Conservation (phyloP, 495 filamentous ascomycete species). For the Astrothelium macrocarpum region DNA sequence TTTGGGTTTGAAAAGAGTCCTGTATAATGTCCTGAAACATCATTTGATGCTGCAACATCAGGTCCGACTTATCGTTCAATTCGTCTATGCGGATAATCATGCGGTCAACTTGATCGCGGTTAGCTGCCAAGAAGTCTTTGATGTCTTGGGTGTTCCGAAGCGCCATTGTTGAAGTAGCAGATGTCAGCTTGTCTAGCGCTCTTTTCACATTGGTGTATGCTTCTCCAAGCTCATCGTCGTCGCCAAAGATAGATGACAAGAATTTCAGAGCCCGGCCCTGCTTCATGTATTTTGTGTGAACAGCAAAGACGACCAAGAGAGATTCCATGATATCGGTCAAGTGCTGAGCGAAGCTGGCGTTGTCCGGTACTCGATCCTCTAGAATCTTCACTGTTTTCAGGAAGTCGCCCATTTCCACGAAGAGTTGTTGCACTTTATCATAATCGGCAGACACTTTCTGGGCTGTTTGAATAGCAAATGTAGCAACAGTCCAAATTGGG, state of each 20-base stretch:
- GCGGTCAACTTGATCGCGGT: neutral
- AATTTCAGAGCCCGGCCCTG: neutral
- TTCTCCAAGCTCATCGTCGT: neutral
- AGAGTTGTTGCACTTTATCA: neutral
- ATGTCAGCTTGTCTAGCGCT: neutral
- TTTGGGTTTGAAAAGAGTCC: constrained; percentile 1
- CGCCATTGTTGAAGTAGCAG: constrained; percentile 3
- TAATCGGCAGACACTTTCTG: constrained; percentile 5
- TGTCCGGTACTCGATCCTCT: neutral
- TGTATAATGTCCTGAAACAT: neutral
- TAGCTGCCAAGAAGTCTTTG: constrained; percentile 1
- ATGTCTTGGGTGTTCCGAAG: constrained; percentile 3
- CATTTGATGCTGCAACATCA: neutral
- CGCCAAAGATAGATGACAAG: constrained; percentile 3
- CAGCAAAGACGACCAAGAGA: constrained; percentile 1
- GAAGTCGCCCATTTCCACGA: constrained; percentile 3
- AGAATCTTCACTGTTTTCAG: constrained; percentile 3
- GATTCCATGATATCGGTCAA: constrained; percentile 1
- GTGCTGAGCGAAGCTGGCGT: neutral
- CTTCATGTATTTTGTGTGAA: constrained; percentile 5
- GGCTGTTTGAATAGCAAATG: constrained; percentile 1
- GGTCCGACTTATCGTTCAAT: neutral
- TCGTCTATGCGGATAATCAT: neutral
- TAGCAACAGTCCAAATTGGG: constrained; percentile 2
- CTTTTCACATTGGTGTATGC: neutral